A percentile compares a stretch with the other conserved stretches of the same genome.
These are phyloP conservation scores for Senna tora DNA, from an alignment of 306 rosid species.

Conservation along the genomic window DNA sequence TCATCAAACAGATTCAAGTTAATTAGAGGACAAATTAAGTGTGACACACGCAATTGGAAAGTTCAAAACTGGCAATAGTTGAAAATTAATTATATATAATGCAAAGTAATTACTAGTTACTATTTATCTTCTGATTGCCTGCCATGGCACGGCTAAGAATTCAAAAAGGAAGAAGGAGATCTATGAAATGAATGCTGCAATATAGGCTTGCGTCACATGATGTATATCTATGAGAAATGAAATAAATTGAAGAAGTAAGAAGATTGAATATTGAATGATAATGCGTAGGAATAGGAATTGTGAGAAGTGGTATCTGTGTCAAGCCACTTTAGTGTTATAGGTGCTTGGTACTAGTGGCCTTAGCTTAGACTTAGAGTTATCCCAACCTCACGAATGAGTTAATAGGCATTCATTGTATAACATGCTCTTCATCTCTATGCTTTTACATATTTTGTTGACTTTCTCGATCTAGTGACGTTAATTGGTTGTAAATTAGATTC, in stretches of 20 bases:
- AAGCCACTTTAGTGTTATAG: not conserved
- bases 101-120: not conserved
- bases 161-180: not conserved
- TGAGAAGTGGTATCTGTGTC: not conserved
- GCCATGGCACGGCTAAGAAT: not conserved
- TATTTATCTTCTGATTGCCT: not conserved
- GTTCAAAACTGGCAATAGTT: not conserved
- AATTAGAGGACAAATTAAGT: not conserved
- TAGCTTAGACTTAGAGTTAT: too few species aligned
- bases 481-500: not conserved
- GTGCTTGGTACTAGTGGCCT: not conserved
- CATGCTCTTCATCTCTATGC: not conserved
- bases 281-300: not conserved
- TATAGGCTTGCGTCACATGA: conserved; percentile 11
- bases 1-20: not conserved
- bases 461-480: not conserved
- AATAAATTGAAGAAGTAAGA: too few species aligned
- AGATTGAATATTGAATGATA: not conserved
- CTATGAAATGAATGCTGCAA: not conserved
- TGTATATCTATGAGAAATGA: too few species aligned
- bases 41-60: not conserved
- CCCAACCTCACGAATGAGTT: too few species aligned
- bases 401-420: not conserved
- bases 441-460: not conserved
- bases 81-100: too few species aligned